Base-by-base conservation (phyloP, 2,329 filamentous ascomycete species). In the Penicillium griseofulvum region DNA sequence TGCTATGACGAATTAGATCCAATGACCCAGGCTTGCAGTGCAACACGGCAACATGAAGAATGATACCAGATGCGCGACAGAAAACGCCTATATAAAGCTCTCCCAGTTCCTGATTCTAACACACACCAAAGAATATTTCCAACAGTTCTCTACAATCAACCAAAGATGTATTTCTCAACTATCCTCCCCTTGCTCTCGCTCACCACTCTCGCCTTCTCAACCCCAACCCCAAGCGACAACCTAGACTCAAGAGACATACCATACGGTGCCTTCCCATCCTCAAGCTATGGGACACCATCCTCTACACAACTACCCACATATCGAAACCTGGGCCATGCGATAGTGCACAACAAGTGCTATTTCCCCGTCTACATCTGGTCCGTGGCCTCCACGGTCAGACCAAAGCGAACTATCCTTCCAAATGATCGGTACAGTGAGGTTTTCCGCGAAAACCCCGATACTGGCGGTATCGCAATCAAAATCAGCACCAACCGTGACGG, bases 401-500 rank as follows among this genome's bases (percentile, higher is more conserved):
- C 66, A 2, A 58, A 68, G 34, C 49, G 57, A 16, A 61, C 55
- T 7, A 11, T 78, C 9, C 33, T 49, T 1, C 61, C 64, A 0
- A 59, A 61, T 29, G 41, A 49, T 6, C 49, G 51, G 26, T 78
- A 75, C 64, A 64, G 54, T 11, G 73, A 79, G 54, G 33, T 54
- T 24, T 77, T 69, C 64, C 70, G 62, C 52, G 59, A 64, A 11
- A 72, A 77, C 46, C 37, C 60, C 1, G 51, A 60, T 9, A 68
- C 65, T 34, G 75, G 75, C 16, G 76, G 77, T 12, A 70, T 79
- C 47, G 71, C 74, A 1, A 64, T 79, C 50, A 78, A 78, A 60
- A 65, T 78, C 55, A 72, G 74, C 22, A 72, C 68, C 14, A 53
- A 59, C 19, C 16, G 53, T 16, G 60, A 73, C 45, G 75, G 74